A percentile compares a stretch with the other conserved stretches of the same genome.
These are phyloP conservation scores for Multifurca ochricompacta DNA, from an alignment of 768 basidiomycete genomes.

Conservation along the genomic window DNA sequence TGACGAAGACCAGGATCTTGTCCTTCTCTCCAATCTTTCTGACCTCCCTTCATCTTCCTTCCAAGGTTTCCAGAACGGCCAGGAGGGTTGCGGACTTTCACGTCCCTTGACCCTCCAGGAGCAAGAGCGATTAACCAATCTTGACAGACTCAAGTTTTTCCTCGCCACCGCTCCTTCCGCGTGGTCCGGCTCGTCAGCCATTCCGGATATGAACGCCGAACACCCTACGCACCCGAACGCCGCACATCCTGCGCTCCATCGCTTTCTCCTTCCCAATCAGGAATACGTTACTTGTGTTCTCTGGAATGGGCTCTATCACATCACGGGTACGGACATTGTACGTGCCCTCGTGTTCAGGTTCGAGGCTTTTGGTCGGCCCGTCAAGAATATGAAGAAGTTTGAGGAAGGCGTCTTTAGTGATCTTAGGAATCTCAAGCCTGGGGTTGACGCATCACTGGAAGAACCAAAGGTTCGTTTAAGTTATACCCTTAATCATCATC, in stretches of 20 bases:
- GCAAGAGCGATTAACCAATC: constrained; percentile 61
- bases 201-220: constrained; percentile 21
- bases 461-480: constrained; percentile 73
- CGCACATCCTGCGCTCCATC: constrained; percentile 73
- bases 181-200: constrained; percentile 43
- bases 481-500: background rate
- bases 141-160: constrained; percentile 84
- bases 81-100: constrained; percentile 30
- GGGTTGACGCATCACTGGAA: constrained; percentile 84
- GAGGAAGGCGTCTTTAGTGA: constrained; percentile 96
- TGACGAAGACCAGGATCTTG: constrained; percentile 20
- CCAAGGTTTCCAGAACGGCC: constrained; percentile 15
- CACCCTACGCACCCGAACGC: constrained; percentile 35
- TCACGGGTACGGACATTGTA: constrained; percentile 96
- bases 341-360: constrained; percentile 91
- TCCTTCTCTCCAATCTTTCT: constrained; percentile 14
- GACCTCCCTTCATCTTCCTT: constrained; percentile 14
- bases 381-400: constrained; percentile 92
- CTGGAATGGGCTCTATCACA: constrained; percentile 88
- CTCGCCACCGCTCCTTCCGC: constrained; percentile 76
- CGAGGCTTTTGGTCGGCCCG: constrained; percentile 86
- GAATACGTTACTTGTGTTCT: constrained; percentile 88
- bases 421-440: constrained; percentile 88
- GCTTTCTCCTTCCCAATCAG: constrained; percentile 80
- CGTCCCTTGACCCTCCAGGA: constrained; percentile 58